Evolutionary conservation across 2,329 filamentous ascomycete species (phyloP).

Genomic region (Fusarium xyrophilum): DNA sequence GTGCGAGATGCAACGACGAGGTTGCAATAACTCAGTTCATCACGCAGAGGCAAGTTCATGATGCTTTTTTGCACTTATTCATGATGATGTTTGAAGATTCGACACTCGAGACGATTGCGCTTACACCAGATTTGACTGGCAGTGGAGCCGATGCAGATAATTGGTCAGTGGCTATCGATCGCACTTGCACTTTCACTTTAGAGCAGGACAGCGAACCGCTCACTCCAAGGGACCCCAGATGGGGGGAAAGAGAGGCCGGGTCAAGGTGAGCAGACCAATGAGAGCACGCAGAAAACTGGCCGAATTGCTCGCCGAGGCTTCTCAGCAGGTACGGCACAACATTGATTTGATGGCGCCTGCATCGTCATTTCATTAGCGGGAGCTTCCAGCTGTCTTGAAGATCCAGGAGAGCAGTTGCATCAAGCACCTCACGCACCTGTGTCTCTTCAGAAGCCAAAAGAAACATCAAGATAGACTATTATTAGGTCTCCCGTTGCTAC

Average conservation of each 20-base stretch:
- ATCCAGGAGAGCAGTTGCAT: not conserved
- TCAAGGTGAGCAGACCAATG: conserved; percentile 17
- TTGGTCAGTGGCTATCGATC: conserved; percentile 7
- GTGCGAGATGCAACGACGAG: not conserved
- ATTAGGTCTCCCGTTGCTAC: not conserved
- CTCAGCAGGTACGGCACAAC: conserved; percentile 27
- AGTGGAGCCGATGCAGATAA: conserved; percentile 23
- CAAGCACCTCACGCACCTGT: not conserved
- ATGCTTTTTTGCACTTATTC: conserved; percentile 9
- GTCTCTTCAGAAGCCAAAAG: not conserved
- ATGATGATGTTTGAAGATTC: conserved; percentile 19
- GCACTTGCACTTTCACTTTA: conserved; percentile 2
- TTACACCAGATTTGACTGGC: conserved; percentile 27
- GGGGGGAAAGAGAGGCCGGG: conserved; percentile 23
- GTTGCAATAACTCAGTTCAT: not conserved
- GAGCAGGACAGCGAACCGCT: conserved; percentile 18
- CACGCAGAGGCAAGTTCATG: conserved; percentile 19
- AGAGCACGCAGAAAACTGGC: conserved; percentile 6
- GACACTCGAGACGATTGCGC: not conserved
- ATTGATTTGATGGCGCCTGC: conserved; percentile 19
- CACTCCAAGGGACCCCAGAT: conserved; percentile 26
- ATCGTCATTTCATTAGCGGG: conserved; percentile 17
- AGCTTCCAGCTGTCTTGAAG: not conserved
- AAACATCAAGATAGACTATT: conserved; percentile 13
- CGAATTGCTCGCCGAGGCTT: conserved; percentile 11